Base-by-base conservation (phyloP, 2,329 filamentous ascomycete genomes). In the Xenoacremonium recifei region DNA sequence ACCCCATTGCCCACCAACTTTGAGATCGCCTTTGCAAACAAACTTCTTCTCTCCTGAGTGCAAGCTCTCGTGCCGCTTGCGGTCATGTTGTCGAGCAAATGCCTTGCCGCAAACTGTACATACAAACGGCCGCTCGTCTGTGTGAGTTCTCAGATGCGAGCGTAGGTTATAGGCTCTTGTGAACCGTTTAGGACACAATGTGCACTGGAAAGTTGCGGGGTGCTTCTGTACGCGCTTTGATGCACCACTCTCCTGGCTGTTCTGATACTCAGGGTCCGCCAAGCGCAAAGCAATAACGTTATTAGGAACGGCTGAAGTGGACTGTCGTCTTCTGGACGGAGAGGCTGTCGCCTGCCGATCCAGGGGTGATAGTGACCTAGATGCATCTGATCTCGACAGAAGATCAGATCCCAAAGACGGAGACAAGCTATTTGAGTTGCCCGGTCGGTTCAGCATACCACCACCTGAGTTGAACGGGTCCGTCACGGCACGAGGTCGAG, bases 1-100 rank as follows among this genome's bases (percentile, higher is more conserved):
- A 16, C 93, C 93, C 93, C 93, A 99, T 51, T 87, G 82, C 5
- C 85, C 85, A 35, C 85, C 84, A 2, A 82, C 82, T 53, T 92
- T 91, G 37, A 99, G 80, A 44, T 91, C 87, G 39, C 93, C 93
- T 54, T 89, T 90, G 69, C 93, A 99, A 6, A 97, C 88, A 62
- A 97, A 99, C 62, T 96, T 97, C 80, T 97, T 99, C 70, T 99
- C 93, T 31, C 93, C 93, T 0, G 89, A 95, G 61, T 99, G 93
- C 31, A 99, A 72, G 29, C 92, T 91, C 69, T 99, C 93, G 66
- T 99, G 93, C 29, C 93, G 85, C 68, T 99, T 99, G 34, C 93
- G 85, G 63, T 99, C 93, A 62, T 99, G 93, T 62, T 99, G 93
- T 19, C 93, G 85, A 5, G 93, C 93, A 68, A 99, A 99, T 0